These are phyloP conservation scores for cucumber (Cucumis sativus) DNA, from an alignment of 306 rosid genomes.

Conservation along the genomic window DNA sequence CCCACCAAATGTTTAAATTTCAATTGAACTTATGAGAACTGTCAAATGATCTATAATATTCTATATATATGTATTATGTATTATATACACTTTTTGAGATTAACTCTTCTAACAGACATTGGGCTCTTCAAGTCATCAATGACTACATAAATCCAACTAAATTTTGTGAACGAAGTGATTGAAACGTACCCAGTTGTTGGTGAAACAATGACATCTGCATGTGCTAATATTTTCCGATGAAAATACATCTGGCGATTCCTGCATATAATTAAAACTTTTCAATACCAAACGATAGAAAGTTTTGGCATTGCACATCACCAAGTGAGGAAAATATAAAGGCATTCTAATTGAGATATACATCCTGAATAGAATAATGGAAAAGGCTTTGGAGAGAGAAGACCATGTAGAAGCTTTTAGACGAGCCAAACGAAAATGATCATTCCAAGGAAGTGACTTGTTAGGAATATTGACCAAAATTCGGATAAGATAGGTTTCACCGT, in stretches of 20 bases:
- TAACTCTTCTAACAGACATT: background rate
- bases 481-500: too few species aligned
- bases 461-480: too few species aligned
- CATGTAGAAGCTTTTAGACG: too few species aligned
- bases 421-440: too few species aligned
- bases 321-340: background rate
- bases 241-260: slow-evolving; percentile 84
- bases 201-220: slow-evolving; percentile 80
- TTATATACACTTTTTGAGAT: background rate
- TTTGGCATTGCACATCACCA: background rate
- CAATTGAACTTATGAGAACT: background rate
- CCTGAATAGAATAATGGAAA: too few species aligned
- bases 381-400: too few species aligned
- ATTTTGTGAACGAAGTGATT: background rate
- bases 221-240: slow-evolving; percentile 54
- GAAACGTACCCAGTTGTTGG: slow-evolving; percentile 71
- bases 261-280: slow-evolving; percentile 7
- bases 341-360: too few species aligned
- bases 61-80: too few species aligned
- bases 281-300: background rate
- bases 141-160: background rate
- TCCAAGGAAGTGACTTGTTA: too few species aligned
- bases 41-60: too few species aligned
- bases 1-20: background rate
- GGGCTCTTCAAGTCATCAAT: background rate